Evolutionary conservation across 1,284 basidiomycete species (phyloP).

Genomic region (Cronartium quercuum): DNA sequence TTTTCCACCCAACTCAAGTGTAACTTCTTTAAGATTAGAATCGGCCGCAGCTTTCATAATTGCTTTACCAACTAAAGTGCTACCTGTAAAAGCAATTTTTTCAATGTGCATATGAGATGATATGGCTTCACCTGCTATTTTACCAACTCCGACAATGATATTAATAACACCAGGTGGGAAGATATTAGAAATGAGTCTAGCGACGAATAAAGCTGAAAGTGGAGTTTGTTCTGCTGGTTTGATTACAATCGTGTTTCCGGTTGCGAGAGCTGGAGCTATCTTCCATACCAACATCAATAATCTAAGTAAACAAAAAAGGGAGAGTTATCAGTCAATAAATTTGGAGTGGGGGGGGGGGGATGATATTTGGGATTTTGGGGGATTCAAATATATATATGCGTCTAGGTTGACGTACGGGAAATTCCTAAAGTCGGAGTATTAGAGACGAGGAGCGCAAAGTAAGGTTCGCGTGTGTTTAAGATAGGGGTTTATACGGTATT

Average conservation of each 20-base stretch:
- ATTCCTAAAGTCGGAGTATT: too few relatives aligned
- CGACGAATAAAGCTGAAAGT: conserved; percentile 58
- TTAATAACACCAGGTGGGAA: conserved; percentile 92
- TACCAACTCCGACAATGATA: conserved; percentile 64
- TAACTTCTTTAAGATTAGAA: conserved; percentile 84
- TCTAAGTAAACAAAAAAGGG: conserved; percentile 43
- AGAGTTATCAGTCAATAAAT: neutral
- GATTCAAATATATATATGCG: conserved; percentile 41
- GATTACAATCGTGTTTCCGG: conserved; percentile 72
- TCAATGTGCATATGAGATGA: conserved; percentile 60
- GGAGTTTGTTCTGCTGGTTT: conserved; percentile 90
- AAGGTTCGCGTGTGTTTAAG: neutral
- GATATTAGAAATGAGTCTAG: conserved; percentile 58
- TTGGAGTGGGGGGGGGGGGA: conserved; percentile 43
- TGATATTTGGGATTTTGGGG: neutral
- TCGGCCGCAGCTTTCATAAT: conserved; percentile 76
- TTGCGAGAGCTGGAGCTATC: conserved; percentile 73
- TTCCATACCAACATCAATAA: conserved; percentile 73
- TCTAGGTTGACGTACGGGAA: conserved; percentile 38
- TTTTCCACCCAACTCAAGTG: conserved; percentile 89
- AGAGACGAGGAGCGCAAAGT: neutral
- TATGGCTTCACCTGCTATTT: conserved; percentile 74
- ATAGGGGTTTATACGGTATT: neutral
- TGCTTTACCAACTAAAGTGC: conserved; percentile 72
- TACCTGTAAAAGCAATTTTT: conserved; percentile 59